Percentiles rank a stretch among this genome's conserved stretches.
phyloP scores from a whole-genome alignment of 805 yeast genomes.

The Lachancea lanzarotensis region DNA sequence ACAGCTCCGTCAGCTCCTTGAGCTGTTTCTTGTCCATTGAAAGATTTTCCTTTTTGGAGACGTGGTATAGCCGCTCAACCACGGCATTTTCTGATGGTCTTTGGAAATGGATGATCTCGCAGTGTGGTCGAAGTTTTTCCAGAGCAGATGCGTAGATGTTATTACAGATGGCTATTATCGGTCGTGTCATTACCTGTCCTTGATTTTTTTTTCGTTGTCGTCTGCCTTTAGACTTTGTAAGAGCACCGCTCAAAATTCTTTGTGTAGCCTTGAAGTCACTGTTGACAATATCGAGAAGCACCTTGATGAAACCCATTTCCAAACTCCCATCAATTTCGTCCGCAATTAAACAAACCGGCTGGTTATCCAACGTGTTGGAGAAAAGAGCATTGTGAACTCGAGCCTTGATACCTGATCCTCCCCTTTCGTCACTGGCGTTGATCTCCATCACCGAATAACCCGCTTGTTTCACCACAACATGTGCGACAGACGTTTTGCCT shows the following conservation, averaged over 20 bases:
- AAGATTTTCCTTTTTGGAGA: slow-evolving; percentile 51
- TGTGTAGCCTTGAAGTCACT: slow-evolving; percentile 51
- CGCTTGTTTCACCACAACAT: slow-evolving; percentile 71
- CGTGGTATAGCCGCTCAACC: slow-evolving; percentile 42
- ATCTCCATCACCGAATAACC: slow-evolving; percentile 79
- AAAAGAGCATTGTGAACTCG: slow-evolving; percentile 57
- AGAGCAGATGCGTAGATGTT: slow-evolving; percentile 72
- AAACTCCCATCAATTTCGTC: slow-evolving; percentile 87
- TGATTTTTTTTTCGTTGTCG: slow-evolving; percentile 12
- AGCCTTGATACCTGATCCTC: slow-evolving; percentile 49
- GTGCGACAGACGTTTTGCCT: slow-evolving; percentile 88
- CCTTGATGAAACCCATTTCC: slow-evolving; percentile 56
- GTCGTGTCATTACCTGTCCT: slow-evolving; percentile 51
- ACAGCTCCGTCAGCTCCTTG: slow-evolving; percentile 57
- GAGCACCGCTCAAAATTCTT: slow-evolving; percentile 19
- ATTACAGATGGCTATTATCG: slow-evolving; percentile 88
- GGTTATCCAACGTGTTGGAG: slow-evolving; percentile 57
- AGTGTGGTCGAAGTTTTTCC: slow-evolving; percentile 63
- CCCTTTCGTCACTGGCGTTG: slow-evolving; percentile 78
- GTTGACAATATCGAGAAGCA: slow-evolving; percentile 49
- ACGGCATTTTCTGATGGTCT: slow-evolving; percentile 47
- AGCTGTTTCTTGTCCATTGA: slow-evolving; percentile 44
- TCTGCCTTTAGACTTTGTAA: neutral
- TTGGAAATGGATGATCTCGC: slow-evolving; percentile 65
- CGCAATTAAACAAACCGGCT: slow-evolving; percentile 74